These are phyloP conservation scores for Oryza glaberrima DNA, from an alignment of 176 grass and related monocot species.

Conservation along the genomic window DNA sequence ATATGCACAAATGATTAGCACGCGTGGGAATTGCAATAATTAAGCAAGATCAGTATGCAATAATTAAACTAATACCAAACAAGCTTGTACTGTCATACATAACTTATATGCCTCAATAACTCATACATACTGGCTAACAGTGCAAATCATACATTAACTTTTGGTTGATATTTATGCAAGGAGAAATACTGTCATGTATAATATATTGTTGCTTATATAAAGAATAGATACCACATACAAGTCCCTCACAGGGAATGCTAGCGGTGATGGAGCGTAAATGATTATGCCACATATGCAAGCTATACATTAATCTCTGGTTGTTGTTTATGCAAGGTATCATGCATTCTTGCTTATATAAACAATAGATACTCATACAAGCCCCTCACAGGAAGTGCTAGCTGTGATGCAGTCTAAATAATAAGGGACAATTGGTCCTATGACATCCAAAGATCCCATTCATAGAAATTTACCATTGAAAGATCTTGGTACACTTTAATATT, in stretches of 20 bases:
- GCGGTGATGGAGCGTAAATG: no score
- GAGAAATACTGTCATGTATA: constrained; percentile 3
- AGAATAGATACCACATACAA: no score
- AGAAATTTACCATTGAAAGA: no score
- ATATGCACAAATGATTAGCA: constrained; percentile 15
- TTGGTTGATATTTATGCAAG: constrained; percentile 9
- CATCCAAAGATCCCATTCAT: no score
- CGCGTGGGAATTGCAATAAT: constrained; percentile 4
- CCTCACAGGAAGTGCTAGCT: background rate
- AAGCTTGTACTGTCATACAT: background rate
- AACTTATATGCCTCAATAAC: constrained; percentile 3
- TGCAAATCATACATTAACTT: background rate
- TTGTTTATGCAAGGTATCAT: constrained; percentile 11
- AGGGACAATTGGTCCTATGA: no score
- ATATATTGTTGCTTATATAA: background rate
- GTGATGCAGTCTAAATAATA: background rate
- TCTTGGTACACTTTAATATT: no score
- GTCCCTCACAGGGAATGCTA: no score
- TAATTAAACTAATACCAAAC: background rate
- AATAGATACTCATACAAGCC: background rate
- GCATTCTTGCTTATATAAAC: constrained; percentile 6
- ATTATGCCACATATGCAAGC: background rate
- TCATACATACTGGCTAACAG: background rate
- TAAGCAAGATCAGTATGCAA: background rate
- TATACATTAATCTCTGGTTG: background rate